Percentiles rank a stretch among this genome's conserved stretches.
Conservation (phyloP, 2,329 filamentous ascomycete species). For the Fusarium brachygibbosum region DNA sequence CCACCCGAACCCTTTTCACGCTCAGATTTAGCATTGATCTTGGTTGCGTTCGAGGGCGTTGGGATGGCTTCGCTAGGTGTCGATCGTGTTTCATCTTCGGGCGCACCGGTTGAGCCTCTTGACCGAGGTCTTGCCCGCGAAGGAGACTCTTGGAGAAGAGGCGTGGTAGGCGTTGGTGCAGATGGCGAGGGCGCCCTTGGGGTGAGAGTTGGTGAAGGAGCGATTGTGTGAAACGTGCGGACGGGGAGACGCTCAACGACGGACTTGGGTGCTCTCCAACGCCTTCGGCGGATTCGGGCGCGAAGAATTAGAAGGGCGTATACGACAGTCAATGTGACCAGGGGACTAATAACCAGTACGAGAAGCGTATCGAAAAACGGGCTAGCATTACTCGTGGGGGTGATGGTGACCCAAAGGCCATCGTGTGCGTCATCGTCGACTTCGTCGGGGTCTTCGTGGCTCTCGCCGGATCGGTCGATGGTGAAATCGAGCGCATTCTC, state of each 20-base stretch:
- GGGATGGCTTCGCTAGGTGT: constrained; percentile 60
- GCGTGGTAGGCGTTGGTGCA: constrained; percentile 80
- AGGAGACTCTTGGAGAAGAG: constrained; percentile 75
- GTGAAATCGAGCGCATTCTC: constrained; percentile 47
- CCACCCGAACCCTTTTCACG: constrained; percentile 63
- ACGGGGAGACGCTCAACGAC: constrained; percentile 96
- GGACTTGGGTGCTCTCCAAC: constrained; percentile 98
- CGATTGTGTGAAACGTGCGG: constrained; percentile 91
- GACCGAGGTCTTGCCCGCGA: constrained; percentile 72
- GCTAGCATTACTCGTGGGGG: constrained; percentile 87
- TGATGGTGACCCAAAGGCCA: constrained; percentile 96
- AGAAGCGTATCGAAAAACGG: constrained; percentile 96
- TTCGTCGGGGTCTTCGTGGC: constrained; percentile 37
- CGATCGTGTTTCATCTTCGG: constrained; percentile 63
- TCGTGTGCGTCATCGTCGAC: constrained; percentile 62
- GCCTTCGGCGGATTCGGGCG: constrained; percentile 86
- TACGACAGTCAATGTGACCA: constrained; percentile 92
- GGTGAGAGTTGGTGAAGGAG: constrained; percentile 68
- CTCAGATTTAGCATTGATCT: constrained; percentile 53
- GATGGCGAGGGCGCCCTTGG: constrained; percentile 72
- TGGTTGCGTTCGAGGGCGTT: constrained; percentile 53
- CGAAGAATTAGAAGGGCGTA: constrained; percentile 90
- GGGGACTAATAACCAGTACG: constrained; percentile 94
- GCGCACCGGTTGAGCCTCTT: constrained; percentile 72
- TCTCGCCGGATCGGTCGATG: constrained; percentile 40